Conservation (phyloP, 2,329 filamentous ascomycete genomes). For the Colletotrichum destructivum region DNA sequence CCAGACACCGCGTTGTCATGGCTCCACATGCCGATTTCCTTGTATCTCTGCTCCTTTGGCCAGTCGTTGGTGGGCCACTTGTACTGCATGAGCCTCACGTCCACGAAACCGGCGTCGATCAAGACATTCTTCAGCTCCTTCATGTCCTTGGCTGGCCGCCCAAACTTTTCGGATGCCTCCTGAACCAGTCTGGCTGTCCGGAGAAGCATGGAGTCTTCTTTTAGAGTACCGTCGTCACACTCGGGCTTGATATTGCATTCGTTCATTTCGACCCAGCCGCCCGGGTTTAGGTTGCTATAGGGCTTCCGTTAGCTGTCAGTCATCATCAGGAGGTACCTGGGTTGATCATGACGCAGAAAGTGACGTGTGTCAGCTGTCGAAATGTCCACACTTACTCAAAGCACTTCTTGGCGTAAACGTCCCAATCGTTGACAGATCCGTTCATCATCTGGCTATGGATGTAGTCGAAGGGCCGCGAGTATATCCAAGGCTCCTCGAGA, state of each 20-base stretch:
- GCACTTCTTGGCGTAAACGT: conserved; percentile 45
- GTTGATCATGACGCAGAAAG: too few relatives aligned
- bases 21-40: not conserved
- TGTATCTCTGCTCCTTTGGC: not conserved
- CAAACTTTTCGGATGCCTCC: not conserved
- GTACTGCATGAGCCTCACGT: not conserved
- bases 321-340: too few relatives aligned
- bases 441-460: conserved; percentile 23
- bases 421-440: conserved; percentile 1
- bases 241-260: conserved; percentile 56
- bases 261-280: conserved; percentile 60
- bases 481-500: conserved; percentile 52
- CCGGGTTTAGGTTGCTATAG: conserved; percentile 53
- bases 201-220: conserved; percentile 45
- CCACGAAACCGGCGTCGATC: not conserved
- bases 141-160: not conserved
- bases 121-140: not conserved
- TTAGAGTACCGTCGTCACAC: conserved; percentile 59
- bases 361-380: too few relatives aligned
- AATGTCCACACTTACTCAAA: conserved; percentile 46
- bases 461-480: conserved; percentile 38
- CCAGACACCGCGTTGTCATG: conserved; percentile 3
- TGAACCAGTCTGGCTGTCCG: conserved; percentile 51
- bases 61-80: conserved; percentile 22
- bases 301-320: too few relatives aligned